phyloP scores from a whole-genome alignment of 805 yeast genomes.

The Candida nanaspora region DNA sequence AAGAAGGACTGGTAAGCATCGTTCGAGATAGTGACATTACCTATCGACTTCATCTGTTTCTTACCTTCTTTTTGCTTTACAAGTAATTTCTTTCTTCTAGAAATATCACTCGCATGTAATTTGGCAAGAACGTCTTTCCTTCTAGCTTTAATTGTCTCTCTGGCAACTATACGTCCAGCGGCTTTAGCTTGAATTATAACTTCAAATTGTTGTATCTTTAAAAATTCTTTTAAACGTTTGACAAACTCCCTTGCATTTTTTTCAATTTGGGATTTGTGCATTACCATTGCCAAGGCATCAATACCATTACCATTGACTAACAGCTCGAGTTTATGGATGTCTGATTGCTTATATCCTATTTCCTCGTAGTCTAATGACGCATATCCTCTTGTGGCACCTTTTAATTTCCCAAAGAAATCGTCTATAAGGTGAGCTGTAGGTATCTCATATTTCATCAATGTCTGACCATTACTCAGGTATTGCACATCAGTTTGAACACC shows the following conservation, averaged over 20 bases:
- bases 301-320: conserved; percentile 83
- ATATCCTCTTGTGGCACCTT: conserved; percentile 85
- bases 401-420: conserved; percentile 90
- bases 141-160: conserved; percentile 91
- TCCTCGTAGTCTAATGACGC: conserved; percentile 95
- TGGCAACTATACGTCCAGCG: conserved; percentile 69
- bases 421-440: conserved; percentile 90
- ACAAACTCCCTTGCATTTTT: conserved; percentile 77
- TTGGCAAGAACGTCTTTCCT: conserved; percentile 92
- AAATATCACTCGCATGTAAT: conserved; percentile 87
- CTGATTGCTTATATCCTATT: conserved; percentile 74
- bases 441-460: conserved; percentile 65
- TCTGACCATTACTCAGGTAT: conserved; percentile 75
- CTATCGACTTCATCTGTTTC: conserved; percentile 71
- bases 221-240: conserved; percentile 67
- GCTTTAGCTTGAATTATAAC: conserved; percentile 89
- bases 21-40: conserved; percentile 69
- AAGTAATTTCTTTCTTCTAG: conserved; percentile 81
- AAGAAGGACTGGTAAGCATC: conserved; percentile 89
- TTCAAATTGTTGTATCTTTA: conserved; percentile 81
- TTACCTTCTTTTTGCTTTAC: conserved; percentile 93
- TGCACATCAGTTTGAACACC: conserved; percentile 78
- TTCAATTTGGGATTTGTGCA: conserved; percentile 76
- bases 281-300: conserved; percentile 87
- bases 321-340: conserved; percentile 80